phyloP scores from a whole-genome alignment of 495 filamentous ascomycete genomes.

The Gamarada debralockiae region DNA sequence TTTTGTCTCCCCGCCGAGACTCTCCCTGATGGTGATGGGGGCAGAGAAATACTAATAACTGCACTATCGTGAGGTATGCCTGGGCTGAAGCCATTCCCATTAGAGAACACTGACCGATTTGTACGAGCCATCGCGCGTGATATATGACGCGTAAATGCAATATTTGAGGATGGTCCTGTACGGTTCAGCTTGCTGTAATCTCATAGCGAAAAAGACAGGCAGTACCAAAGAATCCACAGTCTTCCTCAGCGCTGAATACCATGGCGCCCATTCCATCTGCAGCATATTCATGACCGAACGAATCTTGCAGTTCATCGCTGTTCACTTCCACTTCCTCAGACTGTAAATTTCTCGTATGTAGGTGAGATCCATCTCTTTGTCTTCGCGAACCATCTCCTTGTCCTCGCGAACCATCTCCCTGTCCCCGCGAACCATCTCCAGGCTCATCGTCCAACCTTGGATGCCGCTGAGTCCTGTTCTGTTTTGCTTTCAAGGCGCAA shows the following conservation, averaged over 20 bases:
- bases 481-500: slow-evolving; percentile 1
- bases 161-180: slow-evolving; percentile 47
- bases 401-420: no score
- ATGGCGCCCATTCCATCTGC: slow-evolving; percentile 42
- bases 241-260: slow-evolving; percentile 38
- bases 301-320: slow-evolving; percentile 26
- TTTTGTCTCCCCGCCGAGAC: background rate
- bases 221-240: slow-evolving; percentile 44
- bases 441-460: slow-evolving; percentile 1
- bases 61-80: slow-evolving; percentile 17
- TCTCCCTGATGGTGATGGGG: slow-evolving; percentile 12
- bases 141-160: slow-evolving; percentile 40
- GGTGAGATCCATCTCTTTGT: no score
- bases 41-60: slow-evolving; percentile 26
- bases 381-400: no score
- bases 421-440: no score
- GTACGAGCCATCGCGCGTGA: slow-evolving; percentile 25
- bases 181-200: no score
- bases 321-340: slow-evolving; percentile 16
- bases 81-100: background rate
- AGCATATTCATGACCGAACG: slow-evolving; percentile 28
- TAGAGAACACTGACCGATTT: background rate
- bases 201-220: slow-evolving; percentile 5
- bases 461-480: background rate
- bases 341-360: no score